Conservation (phyloP, 805 yeast species). For the Millerozyma miso region DNA sequence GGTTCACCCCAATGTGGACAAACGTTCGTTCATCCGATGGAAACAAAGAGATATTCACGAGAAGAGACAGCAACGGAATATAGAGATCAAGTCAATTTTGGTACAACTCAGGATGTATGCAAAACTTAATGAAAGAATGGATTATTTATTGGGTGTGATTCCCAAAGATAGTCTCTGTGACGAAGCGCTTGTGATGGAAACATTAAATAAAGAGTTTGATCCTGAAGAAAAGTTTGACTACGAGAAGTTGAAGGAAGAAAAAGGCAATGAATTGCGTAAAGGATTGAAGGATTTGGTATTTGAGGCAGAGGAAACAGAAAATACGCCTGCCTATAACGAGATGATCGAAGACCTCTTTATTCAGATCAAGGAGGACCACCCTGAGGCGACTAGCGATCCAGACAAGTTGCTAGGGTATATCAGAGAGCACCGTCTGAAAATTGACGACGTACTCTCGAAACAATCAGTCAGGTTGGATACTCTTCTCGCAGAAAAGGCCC, state of each 20-base stretch:
- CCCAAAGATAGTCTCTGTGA: constrained; percentile 36
- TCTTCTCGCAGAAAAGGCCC: constrained; percentile 64
- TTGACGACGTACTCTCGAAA: constrained; percentile 59
- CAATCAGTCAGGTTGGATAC: constrained; percentile 64
- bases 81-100: constrained; percentile 70
- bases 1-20: constrained; percentile 97
- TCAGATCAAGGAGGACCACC: constrained; percentile 66
- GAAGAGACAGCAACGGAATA: constrained; percentile 74
- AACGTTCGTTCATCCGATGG: constrained; percentile 88
- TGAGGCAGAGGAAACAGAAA: constrained; percentile 33
- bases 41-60: constrained; percentile 97
- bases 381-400: constrained; percentile 38
- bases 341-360: constrained; percentile 87
- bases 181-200: constrained; percentile 27
- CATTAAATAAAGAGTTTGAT: constrained; percentile 52
- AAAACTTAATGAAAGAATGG: constrained; percentile 70
- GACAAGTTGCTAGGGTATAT: constrained; percentile 35
- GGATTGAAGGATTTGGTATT: constrained; percentile 38
- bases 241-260: constrained; percentile 28
- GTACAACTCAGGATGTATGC: constrained; percentile 79
- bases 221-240: constrained; percentile 51
- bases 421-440: constrained; percentile 63
- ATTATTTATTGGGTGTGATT: constrained; percentile 47
- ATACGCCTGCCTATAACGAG: constrained; percentile 71
- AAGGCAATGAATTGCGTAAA: constrained; percentile 43